phyloP scores from a whole-genome alignment of 1,284 basidiomycete genomes.

The Ganoderma sp. region DNA sequence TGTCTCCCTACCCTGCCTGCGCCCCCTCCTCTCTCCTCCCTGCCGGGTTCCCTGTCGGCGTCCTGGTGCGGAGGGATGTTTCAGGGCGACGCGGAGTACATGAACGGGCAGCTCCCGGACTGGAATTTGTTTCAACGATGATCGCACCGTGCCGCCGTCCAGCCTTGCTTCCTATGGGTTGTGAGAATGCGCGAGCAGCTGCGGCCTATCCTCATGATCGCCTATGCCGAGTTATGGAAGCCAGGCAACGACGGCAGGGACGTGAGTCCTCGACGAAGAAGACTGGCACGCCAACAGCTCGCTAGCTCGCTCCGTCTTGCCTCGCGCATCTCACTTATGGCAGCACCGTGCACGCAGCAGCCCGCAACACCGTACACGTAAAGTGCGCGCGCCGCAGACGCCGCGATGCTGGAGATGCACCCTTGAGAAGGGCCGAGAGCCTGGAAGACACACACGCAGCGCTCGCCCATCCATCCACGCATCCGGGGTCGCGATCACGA shows the following conservation, averaged over 20 bases:
- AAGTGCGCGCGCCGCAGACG: constrained; percentile 7
- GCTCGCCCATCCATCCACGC: background rate
- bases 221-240: constrained; percentile 8
- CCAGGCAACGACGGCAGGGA: constrained; percentile 4
- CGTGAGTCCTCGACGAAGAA: constrained; percentile 1
- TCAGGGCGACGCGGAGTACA: background rate
- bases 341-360: background rate
- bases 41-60: background rate
- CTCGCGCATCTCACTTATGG: constrained; percentile 1
- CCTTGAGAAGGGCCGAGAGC: background rate
- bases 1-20: background rate
- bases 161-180: constrained; percentile 13
- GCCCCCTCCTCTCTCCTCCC: background rate
- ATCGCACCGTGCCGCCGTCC: constrained; percentile 20
- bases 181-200: constrained; percentile 21
- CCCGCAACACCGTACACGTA: background rate
- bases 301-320: background rate
- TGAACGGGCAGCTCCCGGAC: background rate
- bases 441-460: background rate
- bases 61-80: background rate
- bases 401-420: background rate
- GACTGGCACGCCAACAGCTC: background rate
- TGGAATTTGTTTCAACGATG: constrained; percentile 7
- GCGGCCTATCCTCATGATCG: constrained; percentile 18
- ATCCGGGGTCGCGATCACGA: background rate